phyloP scores from a whole-genome alignment of 257 asterid species.

The Petrea volubilis region DNA sequence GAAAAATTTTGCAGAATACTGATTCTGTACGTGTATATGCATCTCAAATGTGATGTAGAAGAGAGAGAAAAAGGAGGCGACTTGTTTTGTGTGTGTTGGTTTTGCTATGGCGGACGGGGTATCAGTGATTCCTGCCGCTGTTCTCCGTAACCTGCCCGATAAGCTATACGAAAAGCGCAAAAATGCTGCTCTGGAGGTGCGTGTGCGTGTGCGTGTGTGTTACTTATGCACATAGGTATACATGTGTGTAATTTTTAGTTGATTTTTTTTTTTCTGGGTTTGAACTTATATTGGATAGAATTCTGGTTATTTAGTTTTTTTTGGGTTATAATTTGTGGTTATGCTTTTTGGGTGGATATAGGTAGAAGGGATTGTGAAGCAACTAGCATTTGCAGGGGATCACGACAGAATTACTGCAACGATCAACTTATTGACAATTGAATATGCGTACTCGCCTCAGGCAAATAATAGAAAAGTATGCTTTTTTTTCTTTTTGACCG shows the following conservation, averaged over 20 bases:
- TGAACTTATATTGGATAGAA: neutral
- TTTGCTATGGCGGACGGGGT: constrained; percentile 80
- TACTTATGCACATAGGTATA: neutral
- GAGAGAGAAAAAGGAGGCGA: neutral
- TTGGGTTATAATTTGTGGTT: neutral
- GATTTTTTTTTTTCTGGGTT: neutral
- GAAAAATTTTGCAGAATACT: neutral
- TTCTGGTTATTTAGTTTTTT: constrained; percentile 1
- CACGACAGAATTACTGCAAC: constrained; percentile 84
- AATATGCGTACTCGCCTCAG: constrained; percentile 67
- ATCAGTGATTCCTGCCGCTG: constrained; percentile 79
- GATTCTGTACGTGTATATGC: neutral
- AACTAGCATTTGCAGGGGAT: constrained; percentile 69
- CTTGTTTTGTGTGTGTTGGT: constrained; percentile 27
- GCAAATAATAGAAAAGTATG: neutral
- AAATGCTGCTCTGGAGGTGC: constrained; percentile 99
- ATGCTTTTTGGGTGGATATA: constrained; percentile 49
- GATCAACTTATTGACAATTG: constrained; percentile 75
- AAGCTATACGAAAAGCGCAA: constrained; percentile 97
- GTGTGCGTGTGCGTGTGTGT: no score
- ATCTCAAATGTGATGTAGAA: neutral
- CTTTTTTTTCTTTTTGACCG: neutral
- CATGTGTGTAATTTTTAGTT: neutral
- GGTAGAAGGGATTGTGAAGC: constrained; percentile 98
- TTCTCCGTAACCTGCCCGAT: constrained; percentile 90